Base-by-base conservation (phyloP, 139 green algal species). In the Zygnema circumcarinatum region DNA sequence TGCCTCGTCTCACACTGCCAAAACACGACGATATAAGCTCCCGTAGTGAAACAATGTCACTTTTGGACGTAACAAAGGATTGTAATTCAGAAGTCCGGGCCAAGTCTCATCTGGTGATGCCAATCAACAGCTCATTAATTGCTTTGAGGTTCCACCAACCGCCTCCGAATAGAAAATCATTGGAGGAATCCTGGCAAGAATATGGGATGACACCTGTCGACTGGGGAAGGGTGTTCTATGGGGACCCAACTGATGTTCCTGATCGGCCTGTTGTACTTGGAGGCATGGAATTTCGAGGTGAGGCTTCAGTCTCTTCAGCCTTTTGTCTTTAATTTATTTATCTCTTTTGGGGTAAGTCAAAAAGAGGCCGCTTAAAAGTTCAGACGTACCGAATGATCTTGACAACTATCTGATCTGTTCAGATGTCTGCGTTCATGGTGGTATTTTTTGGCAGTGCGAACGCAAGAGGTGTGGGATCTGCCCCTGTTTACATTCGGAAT, bases 211-310 rank as follows among this genome's bases (percentile, higher is more conserved):
- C 21, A 38, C 76, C 76, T 41, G 69, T 90, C 33, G 83, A 86
- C 33, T 88, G 85, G 31, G 83, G 83, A 29, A 40, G 39, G 2
- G 39, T 41, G 40, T 87, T 90, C 67, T 91, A 90, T 41, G 72
- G 87, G 31, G 40, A 89, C 74, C 32, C 72, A 29, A 85, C 3
- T 22, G 82, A 91, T 54, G 87, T 91, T 42, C 47, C 87, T 3
- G 67, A 83, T 33, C 32, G 82, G 68, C 69, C 83, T 38, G 29
- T 47, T 29, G 68, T 90, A 1, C 39, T 91, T 85, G 87, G 73
- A 33, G 87, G 87, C 25, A 79, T 87, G 33, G 87, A 91, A 38
- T 90, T 90, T 25, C 81, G 82, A 52, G 84, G 87, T 91, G 1
- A 39, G 87, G 36, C 53, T 87, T 2, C 1, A 67, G 25, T 25